Conservation (phyloP, 495 filamentous ascomycete species). For the Neurospora sp. region DNA sequence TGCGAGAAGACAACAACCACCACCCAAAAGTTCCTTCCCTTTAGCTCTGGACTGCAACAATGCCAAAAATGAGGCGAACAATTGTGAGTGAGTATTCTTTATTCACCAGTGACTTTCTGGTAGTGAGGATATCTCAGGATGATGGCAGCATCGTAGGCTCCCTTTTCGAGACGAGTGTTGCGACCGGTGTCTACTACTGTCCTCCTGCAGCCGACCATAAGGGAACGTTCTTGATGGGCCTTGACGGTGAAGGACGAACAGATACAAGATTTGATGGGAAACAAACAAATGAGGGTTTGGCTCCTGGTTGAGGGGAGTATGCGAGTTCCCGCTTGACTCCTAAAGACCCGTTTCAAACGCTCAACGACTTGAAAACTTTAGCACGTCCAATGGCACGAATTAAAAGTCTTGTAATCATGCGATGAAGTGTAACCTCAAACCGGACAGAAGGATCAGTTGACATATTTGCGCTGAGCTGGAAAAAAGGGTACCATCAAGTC, state of each 20-base stretch:
- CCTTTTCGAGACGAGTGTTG: neutral
- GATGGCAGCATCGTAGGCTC: neutral
- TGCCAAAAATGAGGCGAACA: neutral
- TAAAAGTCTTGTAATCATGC: neutral
- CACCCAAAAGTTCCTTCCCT: neutral
- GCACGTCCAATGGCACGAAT: neutral
- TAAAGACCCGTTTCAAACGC: neutral
- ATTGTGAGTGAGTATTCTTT: neutral
- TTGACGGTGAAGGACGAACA: too few relatives aligned
- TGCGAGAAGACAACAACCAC: neutral
- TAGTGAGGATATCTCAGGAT: neutral
- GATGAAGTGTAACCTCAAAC: neutral
- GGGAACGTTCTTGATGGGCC: neutral
- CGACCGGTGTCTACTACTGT: neutral
- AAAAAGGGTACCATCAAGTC: neutral
- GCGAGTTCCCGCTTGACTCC: neutral
- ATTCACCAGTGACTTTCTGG: neutral
- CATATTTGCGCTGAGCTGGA: neutral
- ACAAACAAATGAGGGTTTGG: neutral
- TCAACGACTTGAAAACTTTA: neutral
- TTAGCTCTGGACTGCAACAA: neutral
- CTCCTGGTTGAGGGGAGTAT: neutral
- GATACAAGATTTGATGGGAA: neutral
- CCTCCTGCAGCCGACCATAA: neutral
- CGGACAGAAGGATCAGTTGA: neutral